phyloP scores from a whole-genome alignment of 352 stramenopile species.

The Phytophthora crassamura region DNA sequence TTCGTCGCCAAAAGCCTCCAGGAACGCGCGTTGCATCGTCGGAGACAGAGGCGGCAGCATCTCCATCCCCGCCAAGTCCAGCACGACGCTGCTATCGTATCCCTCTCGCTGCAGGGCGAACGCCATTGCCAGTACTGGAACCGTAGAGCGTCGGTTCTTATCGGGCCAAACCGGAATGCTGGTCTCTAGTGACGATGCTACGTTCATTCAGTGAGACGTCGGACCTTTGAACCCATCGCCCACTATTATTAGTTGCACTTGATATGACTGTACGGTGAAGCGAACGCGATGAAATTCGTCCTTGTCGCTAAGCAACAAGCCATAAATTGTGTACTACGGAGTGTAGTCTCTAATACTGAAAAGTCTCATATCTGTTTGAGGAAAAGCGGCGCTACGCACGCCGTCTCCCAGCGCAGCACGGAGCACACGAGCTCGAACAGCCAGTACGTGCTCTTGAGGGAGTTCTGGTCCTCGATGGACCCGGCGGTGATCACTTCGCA shows the following conservation, averaged over 20 bases:
- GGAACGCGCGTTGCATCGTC: constrained; percentile 28
- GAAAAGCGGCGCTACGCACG: constrained; percentile 59
- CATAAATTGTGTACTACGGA: constrained; percentile 34
- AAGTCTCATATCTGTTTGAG: constrained; percentile 39
- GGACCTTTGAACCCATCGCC: constrained; percentile 20
- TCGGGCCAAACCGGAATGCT: too few relatives aligned
- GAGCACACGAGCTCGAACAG: constrained; percentile 75
- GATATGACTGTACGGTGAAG: too few relatives aligned
- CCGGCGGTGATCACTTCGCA: too few relatives aligned
- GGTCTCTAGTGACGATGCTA: constrained; percentile 18
- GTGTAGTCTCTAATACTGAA: constrained; percentile 36
- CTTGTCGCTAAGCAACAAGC: constrained; percentile 11
- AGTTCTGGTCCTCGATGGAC: constrained; percentile 45
- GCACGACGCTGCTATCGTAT: not conserved
- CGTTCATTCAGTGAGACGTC: constrained; percentile 9
- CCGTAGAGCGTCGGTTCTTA: too few relatives aligned
- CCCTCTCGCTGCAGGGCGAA: constrained; percentile 4
- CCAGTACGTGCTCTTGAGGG: constrained; percentile 55
- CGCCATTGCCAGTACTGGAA: too few relatives aligned
- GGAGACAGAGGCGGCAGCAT: constrained; percentile 30
- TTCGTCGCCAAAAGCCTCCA: constrained; percentile 29
- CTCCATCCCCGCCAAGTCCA: constrained; percentile 18
- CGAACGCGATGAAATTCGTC: constrained; percentile 7
- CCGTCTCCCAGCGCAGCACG: constrained; percentile 68
- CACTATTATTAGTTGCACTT: too few relatives aligned